phyloP scores from a whole-genome alignment of 495 filamentous ascomycete genomes.

The Monascus purpureus region DNA sequence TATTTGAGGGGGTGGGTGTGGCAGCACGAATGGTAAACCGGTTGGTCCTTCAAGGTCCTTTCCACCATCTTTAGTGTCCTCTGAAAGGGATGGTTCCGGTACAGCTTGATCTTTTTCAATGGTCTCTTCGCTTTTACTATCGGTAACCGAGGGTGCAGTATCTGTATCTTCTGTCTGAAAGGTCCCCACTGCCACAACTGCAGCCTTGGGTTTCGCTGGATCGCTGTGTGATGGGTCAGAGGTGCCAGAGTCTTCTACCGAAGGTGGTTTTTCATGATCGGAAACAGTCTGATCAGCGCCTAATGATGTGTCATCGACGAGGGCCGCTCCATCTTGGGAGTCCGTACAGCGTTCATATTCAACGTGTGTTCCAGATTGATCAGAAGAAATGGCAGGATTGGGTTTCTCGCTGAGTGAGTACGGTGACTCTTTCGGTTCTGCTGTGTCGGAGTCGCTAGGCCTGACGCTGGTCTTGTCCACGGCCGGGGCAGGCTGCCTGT shows the following conservation, averaged over 20 bases:
- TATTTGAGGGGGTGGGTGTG: constrained; percentile 22
- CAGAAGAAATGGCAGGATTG: constrained; percentile 19
- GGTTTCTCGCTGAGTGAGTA: constrained; percentile 38
- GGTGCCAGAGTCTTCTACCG: constrained; percentile 1
- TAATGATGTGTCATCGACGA: constrained; percentile 13
- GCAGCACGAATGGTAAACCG: constrained; percentile 47
- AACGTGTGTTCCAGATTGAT: constrained; percentile 16
- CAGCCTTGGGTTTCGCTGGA: background rate
- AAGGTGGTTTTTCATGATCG: background rate
- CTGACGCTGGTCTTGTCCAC: constrained; percentile 37
- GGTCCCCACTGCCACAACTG: background rate
- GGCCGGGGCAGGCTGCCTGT: constrained; percentile 38
- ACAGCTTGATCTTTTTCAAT: constrained; percentile 5
- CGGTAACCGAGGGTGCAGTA: background rate
- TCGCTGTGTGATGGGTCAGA: background rate
- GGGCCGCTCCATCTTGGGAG: constrained; percentile 8
- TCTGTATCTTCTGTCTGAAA: background rate
- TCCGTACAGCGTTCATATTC: constrained; percentile 17
- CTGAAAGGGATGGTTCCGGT: constrained; percentile 2
- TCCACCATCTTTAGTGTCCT: constrained; percentile 6
- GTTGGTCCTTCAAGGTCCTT: constrained; percentile 17
- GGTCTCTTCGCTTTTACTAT: constrained; percentile 4
- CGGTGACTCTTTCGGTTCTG: constrained; percentile 39
- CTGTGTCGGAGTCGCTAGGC: constrained; percentile 38
- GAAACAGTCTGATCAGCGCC: constrained; percentile 7